Evolutionary conservation across 1,284 basidiomycete species (phyloP).

Genomic region (Flammula alnicola): DNA sequence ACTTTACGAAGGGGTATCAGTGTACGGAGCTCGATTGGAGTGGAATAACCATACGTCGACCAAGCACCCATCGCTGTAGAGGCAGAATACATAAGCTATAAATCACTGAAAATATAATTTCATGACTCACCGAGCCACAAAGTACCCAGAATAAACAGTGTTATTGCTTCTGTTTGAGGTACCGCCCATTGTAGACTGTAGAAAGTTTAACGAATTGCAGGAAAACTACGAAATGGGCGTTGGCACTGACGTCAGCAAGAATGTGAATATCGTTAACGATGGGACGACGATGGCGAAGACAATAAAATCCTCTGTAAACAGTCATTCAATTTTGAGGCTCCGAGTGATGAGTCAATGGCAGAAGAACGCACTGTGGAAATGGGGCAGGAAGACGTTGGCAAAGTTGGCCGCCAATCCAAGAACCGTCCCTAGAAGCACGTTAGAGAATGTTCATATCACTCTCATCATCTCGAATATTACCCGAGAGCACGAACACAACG

Average conservation of each 20-base stretch:
- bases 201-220: constrained; percentile 14
- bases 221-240: background rate
- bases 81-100: constrained; percentile 9
- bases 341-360: background rate
- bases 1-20: constrained; percentile 38
- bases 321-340: background rate
- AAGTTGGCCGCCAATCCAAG: constrained; percentile 72
- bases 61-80: constrained; percentile 77
- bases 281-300: constrained; percentile 70
- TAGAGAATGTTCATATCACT: constrained; percentile 1
- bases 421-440: constrained; percentile 47
- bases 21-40: background rate
- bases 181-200: constrained; percentile 69
- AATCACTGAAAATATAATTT: constrained; percentile 1
- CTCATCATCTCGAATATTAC: constrained; percentile 26
- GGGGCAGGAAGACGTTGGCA: constrained; percentile 65
- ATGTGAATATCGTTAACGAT: constrained; percentile 62
- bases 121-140: constrained; percentile 67
- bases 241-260: constrained; percentile 55
- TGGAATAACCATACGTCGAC: constrained; percentile 56
- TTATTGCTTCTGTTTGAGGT: constrained; percentile 62
- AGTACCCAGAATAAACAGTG: constrained; percentile 58
- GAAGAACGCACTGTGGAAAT: constrained; percentile 58
- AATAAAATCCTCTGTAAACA: constrained; percentile 60
- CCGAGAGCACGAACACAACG: constrained; percentile 60